Percentiles rank a stretch among this genome's conserved stretches.
phyloP scores from a whole-genome alignment of 1,139 yeast species.

The Geotrichum citri-aurantii region DNA sequence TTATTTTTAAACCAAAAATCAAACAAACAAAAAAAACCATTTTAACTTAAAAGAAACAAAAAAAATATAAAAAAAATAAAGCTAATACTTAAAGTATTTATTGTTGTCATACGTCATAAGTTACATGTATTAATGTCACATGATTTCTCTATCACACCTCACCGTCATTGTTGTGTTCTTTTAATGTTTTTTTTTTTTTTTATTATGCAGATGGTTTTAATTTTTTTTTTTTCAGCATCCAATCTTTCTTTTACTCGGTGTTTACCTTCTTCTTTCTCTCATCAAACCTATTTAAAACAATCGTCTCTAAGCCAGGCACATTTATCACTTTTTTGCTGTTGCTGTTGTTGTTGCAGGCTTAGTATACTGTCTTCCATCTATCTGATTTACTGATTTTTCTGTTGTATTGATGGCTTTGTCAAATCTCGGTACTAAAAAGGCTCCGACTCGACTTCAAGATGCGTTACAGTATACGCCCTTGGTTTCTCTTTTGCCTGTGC shows the following conservation, averaged over 20 bases:
- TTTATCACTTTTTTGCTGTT: background rate
- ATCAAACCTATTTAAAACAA: background rate
- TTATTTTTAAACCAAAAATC: too few relatives aligned
- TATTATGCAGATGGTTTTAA: background rate
- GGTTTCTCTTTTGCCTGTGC: conserved; percentile 18
- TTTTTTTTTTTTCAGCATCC: background rate
- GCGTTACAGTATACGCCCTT: conserved; percentile 19
- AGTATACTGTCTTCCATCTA: too few relatives aligned
- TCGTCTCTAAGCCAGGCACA: background rate
- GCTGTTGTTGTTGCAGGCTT: background rate
- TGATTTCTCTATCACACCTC: background rate
- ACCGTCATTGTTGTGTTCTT: background rate
- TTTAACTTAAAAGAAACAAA: too few relatives aligned
- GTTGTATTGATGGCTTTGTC: conserved; percentile 3
- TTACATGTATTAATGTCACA: background rate
- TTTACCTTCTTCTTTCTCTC: background rate
- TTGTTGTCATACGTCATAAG: background rate
- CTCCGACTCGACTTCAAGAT: conserved; percentile 17
- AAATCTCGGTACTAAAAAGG: conserved; percentile 8
- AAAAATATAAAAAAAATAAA: background rate
- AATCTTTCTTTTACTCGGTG: background rate
- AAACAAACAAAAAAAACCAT: too few relatives aligned
- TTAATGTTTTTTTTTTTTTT: background rate
- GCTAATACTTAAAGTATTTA: background rate
- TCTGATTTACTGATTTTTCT: too few relatives aligned